Conservation (phyloP, 2,329 filamentous ascomycete genomes). For the Colletotrichum horii region DNA sequence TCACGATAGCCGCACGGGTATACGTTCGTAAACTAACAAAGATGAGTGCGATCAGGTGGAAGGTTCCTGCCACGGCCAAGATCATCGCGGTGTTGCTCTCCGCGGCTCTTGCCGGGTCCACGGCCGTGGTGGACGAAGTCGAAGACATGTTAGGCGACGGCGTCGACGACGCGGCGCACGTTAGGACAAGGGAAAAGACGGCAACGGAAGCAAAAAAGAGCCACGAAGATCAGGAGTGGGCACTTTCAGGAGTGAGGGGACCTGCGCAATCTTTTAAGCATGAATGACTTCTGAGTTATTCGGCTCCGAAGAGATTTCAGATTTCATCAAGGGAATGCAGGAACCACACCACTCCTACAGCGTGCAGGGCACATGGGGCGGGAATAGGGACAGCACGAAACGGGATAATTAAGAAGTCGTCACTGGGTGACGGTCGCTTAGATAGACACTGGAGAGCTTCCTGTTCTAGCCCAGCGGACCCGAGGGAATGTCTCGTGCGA, state of each 20-base stretch:
- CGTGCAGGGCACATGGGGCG: neutral
- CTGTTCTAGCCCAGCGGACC: neutral
- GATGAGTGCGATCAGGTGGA: conserved; percentile 28
- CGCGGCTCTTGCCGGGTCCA: conserved; percentile 25
- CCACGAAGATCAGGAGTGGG: neutral
- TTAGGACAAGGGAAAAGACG: neutral
- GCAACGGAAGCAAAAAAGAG: neutral
- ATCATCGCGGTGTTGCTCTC: conserved; percentile 30
- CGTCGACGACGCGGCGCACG: neutral
- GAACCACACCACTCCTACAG: neutral
- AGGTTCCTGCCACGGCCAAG: conserved; percentile 23
- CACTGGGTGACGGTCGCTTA: neutral
- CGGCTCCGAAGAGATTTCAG: neutral
- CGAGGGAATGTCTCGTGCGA: neutral
- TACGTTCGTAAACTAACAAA: conserved; percentile 23
- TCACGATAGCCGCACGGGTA: conserved; percentile 24
- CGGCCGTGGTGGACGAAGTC: neutral
- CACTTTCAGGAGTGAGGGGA: neutral
- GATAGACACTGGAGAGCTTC: neutral
- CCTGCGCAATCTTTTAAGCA: conserved; percentile 1
- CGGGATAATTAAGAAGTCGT: neutral
- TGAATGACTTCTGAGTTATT: neutral
- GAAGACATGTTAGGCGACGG: neutral
- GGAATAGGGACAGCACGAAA: neutral
- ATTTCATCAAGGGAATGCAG: neutral